phyloP scores from a whole-genome alignment of 257 asterid genomes.

The Hygrophila difformis region DNA sequence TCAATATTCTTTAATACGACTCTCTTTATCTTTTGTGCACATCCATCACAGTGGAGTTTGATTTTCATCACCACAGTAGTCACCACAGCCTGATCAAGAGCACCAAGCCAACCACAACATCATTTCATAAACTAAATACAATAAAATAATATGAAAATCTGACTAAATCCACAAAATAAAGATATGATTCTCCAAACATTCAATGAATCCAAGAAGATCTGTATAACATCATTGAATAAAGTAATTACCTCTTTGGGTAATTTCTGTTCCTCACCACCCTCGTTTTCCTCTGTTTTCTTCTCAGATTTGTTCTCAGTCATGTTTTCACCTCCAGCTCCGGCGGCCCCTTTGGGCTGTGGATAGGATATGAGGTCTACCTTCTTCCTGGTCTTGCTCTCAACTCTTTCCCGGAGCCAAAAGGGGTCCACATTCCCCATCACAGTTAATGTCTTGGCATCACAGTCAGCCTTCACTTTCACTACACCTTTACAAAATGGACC shows the following conservation, averaged over 20 bases:
- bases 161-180: background rate
- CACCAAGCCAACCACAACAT: too few relatives aligned
- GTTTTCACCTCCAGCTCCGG: slow-evolving; percentile 23
- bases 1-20: slow-evolving; percentile 43
- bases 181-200: background rate
- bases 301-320: slow-evolving; percentile 41
- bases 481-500: slow-evolving; percentile 43
- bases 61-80: slow-evolving; percentile 62
- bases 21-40: slow-evolving; percentile 70
- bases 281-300: slow-evolving; percentile 31
- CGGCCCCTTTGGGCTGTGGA: slow-evolving; percentile 55
- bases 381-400: slow-evolving; percentile 67
- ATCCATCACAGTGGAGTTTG: slow-evolving; percentile 81
- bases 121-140: slow-evolving; percentile 10
- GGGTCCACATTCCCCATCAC: slow-evolving; percentile 88
- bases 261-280: slow-evolving; percentile 18
- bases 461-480: slow-evolving; percentile 66
- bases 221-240: background rate
- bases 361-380: slow-evolving; percentile 64
- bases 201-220: too few relatives aligned
- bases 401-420: slow-evolving; percentile 53
- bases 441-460: slow-evolving; percentile 53
- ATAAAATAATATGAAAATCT: background rate
- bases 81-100: slow-evolving; percentile 45
- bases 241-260: slow-evolving; percentile 51